Percentiles rank a stretch among this genome's conserved stretches.
phyloP scores from a whole-genome alignment of 129 eudicot genomes.

The Ambrosia artemisiifolia region DNA sequence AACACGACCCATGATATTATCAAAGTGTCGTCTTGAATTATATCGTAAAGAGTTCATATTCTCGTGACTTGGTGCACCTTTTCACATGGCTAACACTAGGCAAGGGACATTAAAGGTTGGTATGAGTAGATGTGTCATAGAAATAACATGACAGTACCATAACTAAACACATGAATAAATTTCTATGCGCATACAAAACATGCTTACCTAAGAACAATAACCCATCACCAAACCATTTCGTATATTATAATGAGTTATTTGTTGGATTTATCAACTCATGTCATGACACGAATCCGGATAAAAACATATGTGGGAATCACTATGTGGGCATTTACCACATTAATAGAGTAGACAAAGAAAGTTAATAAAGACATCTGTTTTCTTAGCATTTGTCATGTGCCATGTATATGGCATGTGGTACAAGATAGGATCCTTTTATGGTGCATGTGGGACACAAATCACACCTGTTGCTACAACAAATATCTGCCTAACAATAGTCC shows the following conservation, averaged over 20 bases:
- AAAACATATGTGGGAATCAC: conserved; percentile 2
- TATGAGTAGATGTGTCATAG: not conserved
- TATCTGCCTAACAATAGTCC: no score
- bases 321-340: not conserved
- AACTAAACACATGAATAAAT: not conserved
- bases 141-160: not conserved
- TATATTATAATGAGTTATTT: not conserved
- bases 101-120: not conserved
- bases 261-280: not conserved
- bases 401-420: conserved; percentile 15
- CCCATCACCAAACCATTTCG: not conserved
- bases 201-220: conserved; percentile 5
- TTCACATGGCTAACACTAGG: not conserved
- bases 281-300: not conserved
- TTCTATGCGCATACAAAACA: not conserved
- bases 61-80: not conserved
- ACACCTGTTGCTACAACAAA: no score
- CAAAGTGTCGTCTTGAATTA: not conserved
- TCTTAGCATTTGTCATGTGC: conserved; percentile 1
- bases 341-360: conserved; percentile 16
- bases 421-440: not conserved
- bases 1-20: not conserved
- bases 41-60: not conserved
- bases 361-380: conserved; percentile 7
- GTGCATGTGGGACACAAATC: conserved; percentile 21